Percentiles rank a stretch among this genome's conserved stretches.
Evolutionary conservation across 2,329 filamentous ascomycete species (phyloP).

Genomic region (Myriosclerotinia scirpicola): DNA sequence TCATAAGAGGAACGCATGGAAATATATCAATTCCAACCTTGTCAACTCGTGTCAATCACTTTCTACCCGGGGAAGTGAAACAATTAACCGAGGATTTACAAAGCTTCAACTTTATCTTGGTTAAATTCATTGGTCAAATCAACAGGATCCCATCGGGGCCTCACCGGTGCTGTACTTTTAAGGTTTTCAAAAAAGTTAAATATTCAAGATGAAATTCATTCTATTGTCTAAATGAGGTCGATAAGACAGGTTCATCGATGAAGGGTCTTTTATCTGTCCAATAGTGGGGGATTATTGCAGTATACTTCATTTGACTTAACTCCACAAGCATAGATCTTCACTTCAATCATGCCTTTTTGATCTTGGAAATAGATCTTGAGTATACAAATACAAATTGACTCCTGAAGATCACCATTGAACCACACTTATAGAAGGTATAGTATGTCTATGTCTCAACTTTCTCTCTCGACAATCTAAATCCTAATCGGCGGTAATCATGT

Average conservation of each 20-base stretch:
- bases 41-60: background rate
- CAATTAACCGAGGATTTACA: constrained; percentile 9
- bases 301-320: no score
- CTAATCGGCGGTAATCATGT: constrained; percentile 2
- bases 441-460: background rate
- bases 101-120: background rate
- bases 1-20: no score
- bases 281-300: no score
- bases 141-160: background rate
- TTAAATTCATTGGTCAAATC: background rate
- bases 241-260: background rate
- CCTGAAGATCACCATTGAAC: constrained; percentile 17
- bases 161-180: background rate
- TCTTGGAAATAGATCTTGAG: no score
- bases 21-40: constrained; percentile 9
- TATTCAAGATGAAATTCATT: background rate
- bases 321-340: no score
- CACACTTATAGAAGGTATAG: constrained; percentile 13
- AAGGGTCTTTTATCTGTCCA: background rate
- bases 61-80: constrained; percentile 16
- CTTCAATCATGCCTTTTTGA: no score
- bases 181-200: background rate
- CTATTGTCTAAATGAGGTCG: background rate
- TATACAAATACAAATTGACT: background rate
- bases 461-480: background rate